Conservation (phyloP, 2,329 filamentous ascomycete species). For the Stachybotrys chartarum region DNA sequence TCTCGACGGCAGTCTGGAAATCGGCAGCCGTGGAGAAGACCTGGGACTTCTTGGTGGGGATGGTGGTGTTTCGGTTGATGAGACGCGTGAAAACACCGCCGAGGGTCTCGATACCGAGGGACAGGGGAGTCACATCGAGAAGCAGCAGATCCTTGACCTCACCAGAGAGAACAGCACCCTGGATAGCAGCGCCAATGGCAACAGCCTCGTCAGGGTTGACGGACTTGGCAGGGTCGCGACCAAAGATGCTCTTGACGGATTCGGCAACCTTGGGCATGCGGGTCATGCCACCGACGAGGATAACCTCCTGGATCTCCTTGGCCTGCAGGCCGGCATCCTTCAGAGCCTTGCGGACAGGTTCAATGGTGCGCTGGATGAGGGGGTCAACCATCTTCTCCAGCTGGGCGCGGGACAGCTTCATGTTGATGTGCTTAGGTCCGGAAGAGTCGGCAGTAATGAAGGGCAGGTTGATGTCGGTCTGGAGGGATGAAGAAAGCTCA, state of each 20-base stretch:
- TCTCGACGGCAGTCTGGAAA: conserved; percentile 97
- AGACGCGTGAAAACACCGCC: conserved; percentile 96
- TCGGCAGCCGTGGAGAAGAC: conserved; percentile 96
- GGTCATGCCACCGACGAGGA: conserved; percentile 98
- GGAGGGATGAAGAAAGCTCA: conserved; percentile 87
- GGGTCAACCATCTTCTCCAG: conserved; percentile 90
- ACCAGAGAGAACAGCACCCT: conserved; percentile 93
- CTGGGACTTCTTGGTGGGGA: conserved; percentile 98
- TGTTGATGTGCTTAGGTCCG: conserved; percentile 97
- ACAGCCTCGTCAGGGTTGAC: conserved; percentile 99
- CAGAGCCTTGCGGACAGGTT: conserved; percentile 91
- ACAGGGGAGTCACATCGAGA: conserved; percentile 91
- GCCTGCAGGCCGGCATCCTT: conserved; percentile 90
- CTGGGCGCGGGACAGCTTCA: conserved; percentile 85
- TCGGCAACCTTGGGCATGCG: conserved; percentile 98
- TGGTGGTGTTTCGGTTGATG: conserved; percentile 99
- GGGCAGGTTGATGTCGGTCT: conserved; percentile 96
- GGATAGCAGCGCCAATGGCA: conserved; percentile 92
- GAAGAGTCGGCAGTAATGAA: conserved; percentile 97
- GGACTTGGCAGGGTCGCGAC: conserved; percentile 92
- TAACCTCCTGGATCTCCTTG: conserved; percentile 95
- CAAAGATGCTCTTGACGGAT: conserved; percentile 95
- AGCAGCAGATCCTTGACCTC: conserved; percentile 94
- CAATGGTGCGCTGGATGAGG: conserved; percentile 77
- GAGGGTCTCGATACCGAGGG: conserved; percentile 96